Base-by-base conservation (phyloP, 495 filamentous ascomycete species). In the Daldinia bambusicola region DNA sequence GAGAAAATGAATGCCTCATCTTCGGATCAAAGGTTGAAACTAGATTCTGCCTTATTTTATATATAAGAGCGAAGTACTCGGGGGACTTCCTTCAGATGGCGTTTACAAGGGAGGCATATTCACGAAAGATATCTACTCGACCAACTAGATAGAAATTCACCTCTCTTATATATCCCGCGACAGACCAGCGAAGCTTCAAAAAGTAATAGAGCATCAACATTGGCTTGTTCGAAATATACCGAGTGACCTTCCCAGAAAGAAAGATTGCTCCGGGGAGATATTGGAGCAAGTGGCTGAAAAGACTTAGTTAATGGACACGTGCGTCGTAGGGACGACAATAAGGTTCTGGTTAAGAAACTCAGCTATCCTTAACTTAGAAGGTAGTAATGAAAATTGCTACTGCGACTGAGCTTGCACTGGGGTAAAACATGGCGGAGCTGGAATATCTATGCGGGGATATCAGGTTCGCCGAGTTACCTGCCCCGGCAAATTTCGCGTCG, bases 221-320 rank as follows among this genome's bases (percentile, higher is more conserved):
- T 41, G 12, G n/a, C 13, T 63, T 55, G 10, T 26, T 61, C n/a
- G 22, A 63, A 30, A 51, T 55, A 40, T 52, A 72, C 63, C 18
- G 20, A 34, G 0, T 45, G 55, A 72, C 70, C 70, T 72, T 72
- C 70, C 70, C 64, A 64, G 59, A 67, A 61, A n/a, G 70, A 72
- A 2, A 40, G n/a, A 37, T 68, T 52, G 22, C 9, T 40, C 64
- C 59, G 60, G 43, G 56, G 53, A 50, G 40, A 56, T n/a, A 18
- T 55, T 37, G 38, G 10, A 51, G 38, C 4, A 55, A 31, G 63
- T 38, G 31, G 26, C 13, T n/a, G 34, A 55, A 48, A 40, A 57
- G 2, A 59, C 40, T 26, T 63, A 59, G 36, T 41, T 48, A 18
- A 58, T 40, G 13, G 32, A 67, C 64, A 64, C 60, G 70, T 72